Evolutionary conservation across 768 basidiomycete species (phyloP), one percentile per base, ranked within the genome.

Genomic region (Leccinum truebloodii): DNA sequence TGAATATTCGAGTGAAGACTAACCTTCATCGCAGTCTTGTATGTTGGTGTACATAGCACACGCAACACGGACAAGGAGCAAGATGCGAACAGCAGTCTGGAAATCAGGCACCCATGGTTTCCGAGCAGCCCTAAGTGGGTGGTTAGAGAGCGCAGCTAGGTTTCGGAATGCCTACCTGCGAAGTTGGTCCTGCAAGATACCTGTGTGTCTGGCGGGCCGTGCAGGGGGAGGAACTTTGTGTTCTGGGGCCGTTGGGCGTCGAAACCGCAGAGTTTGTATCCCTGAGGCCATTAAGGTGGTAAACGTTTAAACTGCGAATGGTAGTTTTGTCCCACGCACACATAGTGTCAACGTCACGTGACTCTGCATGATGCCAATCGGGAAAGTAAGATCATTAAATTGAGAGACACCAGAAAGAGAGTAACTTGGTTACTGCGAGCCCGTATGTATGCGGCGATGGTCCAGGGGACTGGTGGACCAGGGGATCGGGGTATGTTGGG

Each of bases 11-110:
- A 34, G 24, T 28, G 46, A 52, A 52, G 35, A 55, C 68, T 62
- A 56, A 94, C 96, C 95, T 85, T 99, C 97, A 70, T 99, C 97
- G 63, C 97, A 98, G 71, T 98, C 97, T 68, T 88, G 86, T 58
- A 96, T 92, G 65, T 94, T 94, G 13, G 90, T 85, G 71, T 98
- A 98, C 95, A 99, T 98, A 3, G 95, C 97, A 1, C 83, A 87
- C 26, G 85, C 77, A 32, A 95, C 81, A 20, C 97, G 85, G 18
- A 97, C 69, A 16, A 98, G 81, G 54, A 97, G 76, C 44, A 98
- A 71, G 44, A 97, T 82, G 52, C 95, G 86, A 61, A 98, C 78
- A 5, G 95, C 97, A 6, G 90, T 77, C 37, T 87, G 89, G 69
- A 95, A 89, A 63, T 86, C 84, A 52, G 97, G 96, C 54, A 83